Conservation (phyloP, 108 stramenopile species). For the Conticribra weissflogii region DNA sequence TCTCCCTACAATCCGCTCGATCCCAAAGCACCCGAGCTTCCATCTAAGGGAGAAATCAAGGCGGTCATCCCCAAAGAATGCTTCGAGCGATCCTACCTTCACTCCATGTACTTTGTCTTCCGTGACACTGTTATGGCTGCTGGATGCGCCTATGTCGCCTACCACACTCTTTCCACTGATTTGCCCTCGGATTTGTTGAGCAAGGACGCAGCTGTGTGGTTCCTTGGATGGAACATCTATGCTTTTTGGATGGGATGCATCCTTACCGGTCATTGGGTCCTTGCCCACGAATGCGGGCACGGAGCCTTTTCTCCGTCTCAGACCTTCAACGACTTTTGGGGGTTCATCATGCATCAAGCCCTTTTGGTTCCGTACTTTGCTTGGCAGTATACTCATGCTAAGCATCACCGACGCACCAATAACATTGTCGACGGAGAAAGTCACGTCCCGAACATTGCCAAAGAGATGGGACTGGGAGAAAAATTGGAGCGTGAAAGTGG, state of each 20-base stretch:
- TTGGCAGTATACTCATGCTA: constrained; percentile 98
- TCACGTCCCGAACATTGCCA: constrained; percentile 72
- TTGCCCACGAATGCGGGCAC: constrained; percentile 99
- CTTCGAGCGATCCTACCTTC: constrained; percentile 90
- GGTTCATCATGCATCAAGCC: constrained; percentile 94
- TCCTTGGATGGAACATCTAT: constrained; percentile 91
- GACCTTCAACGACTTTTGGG: constrained; percentile 94
- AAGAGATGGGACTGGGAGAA: constrained; percentile 77
- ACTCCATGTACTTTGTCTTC: constrained; percentile 82
- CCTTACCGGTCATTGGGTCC: constrained; percentile 98
- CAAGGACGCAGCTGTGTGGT: constrained; percentile 56
- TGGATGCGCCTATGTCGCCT: constrained; percentile 77
- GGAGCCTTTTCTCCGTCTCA: constrained; percentile 94
- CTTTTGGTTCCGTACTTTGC: constrained; percentile 99
- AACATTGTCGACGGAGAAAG: constrained; percentile 96
- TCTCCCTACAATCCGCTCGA: constrained; percentile 87
- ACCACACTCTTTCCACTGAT: constrained; percentile 76
- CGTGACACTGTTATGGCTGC: constrained; percentile 86
- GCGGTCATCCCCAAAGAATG: constrained; percentile 90
- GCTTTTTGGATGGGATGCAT: constrained; percentile 98
- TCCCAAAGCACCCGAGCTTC: constrained; percentile 81
- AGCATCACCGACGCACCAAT: constrained; percentile 98
- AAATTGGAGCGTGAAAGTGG: constrained; percentile 68
- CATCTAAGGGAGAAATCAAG: constrained; percentile 90
- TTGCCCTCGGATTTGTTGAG: constrained; percentile 59